A percentile compares a stretch with the other conserved stretches of the same genome.
These are phyloP conservation scores for Leccinum longicurvipes DNA, from an alignment of 768 basidiomycete genomes.

Conservation along the genomic window DNA sequence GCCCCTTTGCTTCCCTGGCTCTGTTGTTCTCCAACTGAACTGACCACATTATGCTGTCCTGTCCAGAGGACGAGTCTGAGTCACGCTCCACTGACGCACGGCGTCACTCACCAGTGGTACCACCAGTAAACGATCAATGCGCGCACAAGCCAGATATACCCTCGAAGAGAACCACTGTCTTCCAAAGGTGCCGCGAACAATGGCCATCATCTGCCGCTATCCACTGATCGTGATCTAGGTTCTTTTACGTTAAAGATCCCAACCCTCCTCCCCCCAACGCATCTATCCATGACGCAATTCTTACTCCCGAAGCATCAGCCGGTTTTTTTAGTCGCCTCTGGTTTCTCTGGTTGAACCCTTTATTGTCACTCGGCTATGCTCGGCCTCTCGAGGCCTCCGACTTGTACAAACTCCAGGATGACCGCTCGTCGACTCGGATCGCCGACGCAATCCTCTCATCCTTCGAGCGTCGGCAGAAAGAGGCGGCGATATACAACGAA, in stretches of 20 bases:
- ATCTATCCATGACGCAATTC: no score
- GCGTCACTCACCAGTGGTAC: no score
- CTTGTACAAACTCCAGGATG: conserved; percentile 71
- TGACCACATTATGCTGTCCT: conserved; percentile 11
- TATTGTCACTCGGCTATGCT: conserved; percentile 72
- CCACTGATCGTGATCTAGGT: neutral
- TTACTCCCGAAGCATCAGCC: conserved; percentile 63
- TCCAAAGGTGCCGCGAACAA: conserved; percentile 1
- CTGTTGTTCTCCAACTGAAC: neutral
- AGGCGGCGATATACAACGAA: no score
- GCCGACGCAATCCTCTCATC: conserved; percentile 61
- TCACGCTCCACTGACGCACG: neutral
- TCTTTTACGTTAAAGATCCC: no score
- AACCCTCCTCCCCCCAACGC: no score
- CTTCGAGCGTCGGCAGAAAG: conserved; percentile 53
- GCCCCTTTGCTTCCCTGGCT: no score
- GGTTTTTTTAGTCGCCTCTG: conserved; percentile 55
- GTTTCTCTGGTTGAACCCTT: conserved; percentile 73
- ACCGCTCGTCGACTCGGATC: conserved; percentile 55
- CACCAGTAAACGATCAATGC: neutral
- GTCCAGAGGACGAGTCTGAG: neutral
- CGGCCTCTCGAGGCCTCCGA: conserved; percentile 79
- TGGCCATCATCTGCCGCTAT: neutral
- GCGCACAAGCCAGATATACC: neutral
- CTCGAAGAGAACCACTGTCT: no score